Base-by-base conservation (phyloP, 176 grass and related monocot species). In the Oryza longistaminata region DNA sequence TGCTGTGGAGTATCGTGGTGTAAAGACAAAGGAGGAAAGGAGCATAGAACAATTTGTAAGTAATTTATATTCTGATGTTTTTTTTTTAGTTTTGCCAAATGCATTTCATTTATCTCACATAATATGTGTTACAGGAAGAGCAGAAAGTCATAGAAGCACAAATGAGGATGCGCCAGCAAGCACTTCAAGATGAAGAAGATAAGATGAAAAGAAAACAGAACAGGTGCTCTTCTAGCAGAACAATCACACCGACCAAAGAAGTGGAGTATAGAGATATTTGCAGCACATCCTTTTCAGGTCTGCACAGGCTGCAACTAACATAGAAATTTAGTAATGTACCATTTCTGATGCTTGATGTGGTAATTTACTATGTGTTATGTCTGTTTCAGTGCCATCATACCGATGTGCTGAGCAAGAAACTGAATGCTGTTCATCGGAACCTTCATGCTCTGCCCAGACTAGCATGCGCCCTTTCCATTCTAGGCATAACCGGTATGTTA, bases 61-160 rank as follows among this genome's bases (percentile, higher is more conserved):
- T 90, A 46, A 60, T 62, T 24, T 61, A 78, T 82, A 37, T 83
- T 81, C 66, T 62, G 68, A 68, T 75, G 37, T 39, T 55, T 62
- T 80, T n/a, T 80, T 3, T 69, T 46, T 61, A n/a, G 7, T 74
- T 13, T 64, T 82, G 43, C 48, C 52, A 73, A 68, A 40, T 77
- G 33, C 3, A 31, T 55, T 75, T 89, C 60, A 22, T 34, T 88
- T 55, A 66, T 77, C 52, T 84, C 64, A 79, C 81, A 27, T 77
- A 84, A 53, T 64, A 75, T 81, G n/a, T 75, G 48, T 88, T 87
- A 74, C 83, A 99, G 96, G 96, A 99, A 88, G 93, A 99, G 75
- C 96, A 96, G 77, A 96, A 88, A 82, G 93, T 99, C 75, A 96
- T 99, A 82, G 96, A 99, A 91, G 96, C 96, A 73, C 93, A 99